phyloP scores from a whole-genome alignment of 257 asterid genomes.

The Solanum arcanum region DNA sequence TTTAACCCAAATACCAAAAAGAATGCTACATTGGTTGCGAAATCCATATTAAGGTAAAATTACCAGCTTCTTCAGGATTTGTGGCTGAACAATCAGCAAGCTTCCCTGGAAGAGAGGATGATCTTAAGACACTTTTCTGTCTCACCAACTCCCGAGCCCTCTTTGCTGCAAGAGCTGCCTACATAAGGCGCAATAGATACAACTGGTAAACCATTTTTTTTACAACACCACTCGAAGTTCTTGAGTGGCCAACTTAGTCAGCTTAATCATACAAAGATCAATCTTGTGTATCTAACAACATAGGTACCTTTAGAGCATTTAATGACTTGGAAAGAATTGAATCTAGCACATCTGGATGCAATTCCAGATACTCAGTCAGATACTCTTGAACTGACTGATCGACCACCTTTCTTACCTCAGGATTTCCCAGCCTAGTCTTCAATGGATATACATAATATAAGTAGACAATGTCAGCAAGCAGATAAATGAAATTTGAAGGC shows the following conservation, averaged over 20 bases:
- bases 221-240: background rate
- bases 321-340: constrained; percentile 82
- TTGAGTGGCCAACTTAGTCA: background rate
- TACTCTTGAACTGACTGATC: constrained; percentile 76
- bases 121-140: constrained; percentile 71
- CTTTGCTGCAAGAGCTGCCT: constrained; percentile 99
- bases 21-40: background rate
- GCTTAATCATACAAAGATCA: background rate
- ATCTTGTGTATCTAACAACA: background rate
- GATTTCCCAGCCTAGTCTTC: constrained; percentile 96
- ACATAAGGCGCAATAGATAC: constrained; percentile 1
- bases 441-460: background rate
- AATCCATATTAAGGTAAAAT: background rate
- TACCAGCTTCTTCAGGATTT: constrained; percentile 82
- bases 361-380: constrained; percentile 90
- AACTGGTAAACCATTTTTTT: background rate
- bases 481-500: background rate
- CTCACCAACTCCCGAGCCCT: constrained; percentile 95
- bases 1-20: background rate
- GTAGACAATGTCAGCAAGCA: background rate
- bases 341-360: constrained; percentile 93
- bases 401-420: constrained; percentile 82
- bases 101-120: constrained; percentile 97
- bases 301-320: constrained; percentile 81
- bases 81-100: constrained; percentile 98